These are phyloP conservation scores for Yamadazyma blattariae DNA, from an alignment of 1,139 yeast species.

Conservation along the genomic window DNA sequence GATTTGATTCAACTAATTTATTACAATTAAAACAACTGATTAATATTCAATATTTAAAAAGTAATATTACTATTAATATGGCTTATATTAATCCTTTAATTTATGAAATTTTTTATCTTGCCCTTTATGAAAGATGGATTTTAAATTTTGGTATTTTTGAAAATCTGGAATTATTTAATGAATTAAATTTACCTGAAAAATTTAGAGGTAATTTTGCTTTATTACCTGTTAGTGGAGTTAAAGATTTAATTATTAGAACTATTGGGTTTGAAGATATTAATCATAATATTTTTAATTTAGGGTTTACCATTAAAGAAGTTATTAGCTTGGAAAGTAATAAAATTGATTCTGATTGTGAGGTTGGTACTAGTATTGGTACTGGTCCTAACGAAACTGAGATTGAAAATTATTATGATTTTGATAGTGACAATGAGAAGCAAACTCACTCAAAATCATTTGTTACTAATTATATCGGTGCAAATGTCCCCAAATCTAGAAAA, in stretches of 20 bases:
- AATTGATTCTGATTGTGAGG: too few species aligned
- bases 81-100: slow-evolving; percentile 6
- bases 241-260: background rate
- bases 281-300: slow-evolving; percentile 2
- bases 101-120: slow-evolving; percentile 28
- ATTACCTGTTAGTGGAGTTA: slow-evolving; percentile 2
- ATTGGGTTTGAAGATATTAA: slow-evolving; percentile 2
- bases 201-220: slow-evolving; percentile 1
- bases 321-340: too few species aligned
- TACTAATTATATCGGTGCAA: too few species aligned
- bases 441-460: too few species aligned
- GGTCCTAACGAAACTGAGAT: too few species aligned
- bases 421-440: background rate
- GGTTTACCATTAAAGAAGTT: background rate
- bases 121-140: slow-evolving; percentile 26
- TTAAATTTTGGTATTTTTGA: slow-evolving; percentile 9
- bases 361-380: too few species aligned
- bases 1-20: slow-evolving; percentile 23
- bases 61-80: slow-evolving; percentile 1
- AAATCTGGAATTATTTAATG: slow-evolving; percentile 10
- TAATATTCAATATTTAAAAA: slow-evolving; percentile 4
- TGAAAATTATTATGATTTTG: background rate
- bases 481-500: too few species aligned
- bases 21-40: slow-evolving; percentile 18
- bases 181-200: slow-evolving; percentile 4